Percentiles rank a stretch among this genome's conserved stretches.
Conservation (phyloP, 805 yeast species). For the Zygosaccharomyces pseudorouxii region DNA sequence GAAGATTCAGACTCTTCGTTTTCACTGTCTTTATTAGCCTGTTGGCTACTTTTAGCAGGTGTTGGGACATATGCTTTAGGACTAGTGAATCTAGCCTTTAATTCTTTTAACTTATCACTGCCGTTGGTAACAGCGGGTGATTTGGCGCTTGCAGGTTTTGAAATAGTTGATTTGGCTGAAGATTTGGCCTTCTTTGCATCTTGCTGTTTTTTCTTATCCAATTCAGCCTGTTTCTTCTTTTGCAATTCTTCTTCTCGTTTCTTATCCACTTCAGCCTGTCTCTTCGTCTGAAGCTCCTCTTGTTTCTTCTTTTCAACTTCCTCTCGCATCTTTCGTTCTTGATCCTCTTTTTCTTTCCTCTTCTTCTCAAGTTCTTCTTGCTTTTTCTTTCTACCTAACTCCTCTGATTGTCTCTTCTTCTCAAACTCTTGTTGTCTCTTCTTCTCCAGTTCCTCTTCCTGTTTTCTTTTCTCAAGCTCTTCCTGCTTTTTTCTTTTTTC, state of each 20-base stretch:
- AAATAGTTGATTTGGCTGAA: conserved; percentile 1
- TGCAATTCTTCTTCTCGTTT: conserved; percentile 1
- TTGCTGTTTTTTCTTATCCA: neutral
- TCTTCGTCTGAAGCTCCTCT: conserved; percentile 12
- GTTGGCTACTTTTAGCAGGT: conserved; percentile 9
- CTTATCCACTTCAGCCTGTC: conserved; percentile 8
- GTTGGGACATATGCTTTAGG: conserved; percentile 16
- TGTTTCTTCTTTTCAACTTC: conserved; percentile 7
- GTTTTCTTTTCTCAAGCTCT: conserved; percentile 9
- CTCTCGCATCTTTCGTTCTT: neutral
- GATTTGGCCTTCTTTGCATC: conserved; percentile 2
- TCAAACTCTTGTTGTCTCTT: conserved; percentile 9
- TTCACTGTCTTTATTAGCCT: conserved; percentile 2
- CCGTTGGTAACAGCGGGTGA: conserved; percentile 5
- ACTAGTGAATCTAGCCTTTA: conserved; percentile 19
- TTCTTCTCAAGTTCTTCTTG: neutral
- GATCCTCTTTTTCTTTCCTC: neutral
- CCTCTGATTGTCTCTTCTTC: conserved; percentile 15
- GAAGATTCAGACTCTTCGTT: conserved; percentile 12
- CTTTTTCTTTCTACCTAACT: conserved; percentile 11
- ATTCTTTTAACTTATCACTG: conserved; percentile 12
- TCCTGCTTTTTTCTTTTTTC: conserved; percentile 1
- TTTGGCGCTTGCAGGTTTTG: neutral
- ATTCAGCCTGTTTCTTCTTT: neutral
- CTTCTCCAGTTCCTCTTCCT: conserved; percentile 13